These are phyloP conservation scores for Emergomyces pasteurianus DNA, from an alignment of 2,329 filamentous ascomycete genomes.

Conservation along the genomic window DNA sequence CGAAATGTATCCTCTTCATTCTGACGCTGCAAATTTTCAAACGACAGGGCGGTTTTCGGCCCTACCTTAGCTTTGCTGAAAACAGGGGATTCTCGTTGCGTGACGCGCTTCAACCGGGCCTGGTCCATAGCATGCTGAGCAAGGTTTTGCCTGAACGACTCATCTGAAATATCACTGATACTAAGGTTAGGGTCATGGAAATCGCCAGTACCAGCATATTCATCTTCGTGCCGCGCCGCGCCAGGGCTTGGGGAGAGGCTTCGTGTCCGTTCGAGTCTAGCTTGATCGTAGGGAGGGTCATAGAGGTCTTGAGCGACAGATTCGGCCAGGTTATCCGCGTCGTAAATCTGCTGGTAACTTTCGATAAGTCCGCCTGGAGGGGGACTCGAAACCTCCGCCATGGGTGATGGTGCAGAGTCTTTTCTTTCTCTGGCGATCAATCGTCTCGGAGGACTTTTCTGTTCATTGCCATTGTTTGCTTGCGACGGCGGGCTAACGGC, in stretches of 20 bases:
- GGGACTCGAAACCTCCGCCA: constrained; percentile 24
- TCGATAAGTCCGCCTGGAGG: constrained; percentile 27
- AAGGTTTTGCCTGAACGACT: constrained; percentile 22
- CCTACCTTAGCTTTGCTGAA: constrained; percentile 29
- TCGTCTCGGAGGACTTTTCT: constrained; percentile 17
- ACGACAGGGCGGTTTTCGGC: constrained; percentile 18
- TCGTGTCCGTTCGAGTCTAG: constrained; percentile 13
- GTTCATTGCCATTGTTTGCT: constrained; percentile 15
- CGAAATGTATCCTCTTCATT: constrained; percentile 16
- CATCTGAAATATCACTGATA: constrained; percentile 24
- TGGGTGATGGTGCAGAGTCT: constrained; percentile 19
- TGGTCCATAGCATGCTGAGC: constrained; percentile 28
- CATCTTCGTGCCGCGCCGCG: constrained; percentile 5
- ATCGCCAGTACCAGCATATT: constrained; percentile 7
- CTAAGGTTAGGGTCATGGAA: constrained; percentile 20
- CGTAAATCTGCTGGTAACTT: constrained; percentile 28
- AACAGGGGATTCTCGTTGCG: constrained; percentile 27
- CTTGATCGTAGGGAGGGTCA: constrained; percentile 3
- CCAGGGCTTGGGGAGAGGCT: constrained; percentile 17
- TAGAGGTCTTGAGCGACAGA: constrained; percentile 23
- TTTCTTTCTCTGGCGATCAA: constrained; percentile 12
- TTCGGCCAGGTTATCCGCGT: constrained; percentile 26
- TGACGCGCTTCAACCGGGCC: constrained; percentile 27
- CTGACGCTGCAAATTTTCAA: constrained; percentile 27
- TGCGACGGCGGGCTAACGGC: constrained; percentile 17